These are phyloP conservation scores for Glycine tomentella DNA, from an alignment of 306 rosid genomes.

Conservation along the genomic window DNA sequence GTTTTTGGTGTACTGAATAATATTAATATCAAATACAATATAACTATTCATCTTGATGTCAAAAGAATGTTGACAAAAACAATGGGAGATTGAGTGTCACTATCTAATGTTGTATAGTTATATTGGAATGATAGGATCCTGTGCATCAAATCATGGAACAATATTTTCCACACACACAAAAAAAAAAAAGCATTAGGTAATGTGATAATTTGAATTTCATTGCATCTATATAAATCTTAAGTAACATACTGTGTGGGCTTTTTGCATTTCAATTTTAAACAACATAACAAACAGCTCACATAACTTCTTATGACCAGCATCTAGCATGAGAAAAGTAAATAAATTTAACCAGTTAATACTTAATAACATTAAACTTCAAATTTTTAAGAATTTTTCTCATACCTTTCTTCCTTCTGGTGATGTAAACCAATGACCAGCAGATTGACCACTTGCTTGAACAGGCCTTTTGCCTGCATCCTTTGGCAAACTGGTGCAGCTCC, in stretches of 20 bases:
- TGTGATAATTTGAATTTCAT: constrained; percentile 28
- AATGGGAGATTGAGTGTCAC: too few species aligned
- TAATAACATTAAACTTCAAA: constrained; percentile 12
- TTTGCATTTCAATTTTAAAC: neutral
- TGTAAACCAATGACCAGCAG: constrained; percentile 92
- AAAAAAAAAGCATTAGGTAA: neutral
- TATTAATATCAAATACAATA: too few species aligned
- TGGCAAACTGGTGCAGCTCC: constrained; percentile 56
- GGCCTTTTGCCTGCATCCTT: constrained; percentile 72
- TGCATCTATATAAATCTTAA: neutral
- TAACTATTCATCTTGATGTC: too few species aligned
- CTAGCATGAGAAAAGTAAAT: neutral
- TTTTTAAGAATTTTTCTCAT: constrained; percentile 16
- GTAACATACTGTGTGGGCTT: constrained; percentile 6
- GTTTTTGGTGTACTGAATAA: too few species aligned
- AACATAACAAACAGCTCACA: constrained; percentile 4
- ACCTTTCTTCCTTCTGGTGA: constrained; percentile 84
- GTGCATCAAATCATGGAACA: too few species aligned
- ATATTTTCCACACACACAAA: neutral
- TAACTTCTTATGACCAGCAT: constrained; percentile 6
- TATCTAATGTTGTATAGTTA: too few species aligned
- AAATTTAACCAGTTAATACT: constrained; percentile 2
- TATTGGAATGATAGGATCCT: too few species aligned
- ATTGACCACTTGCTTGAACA: constrained; percentile 68
- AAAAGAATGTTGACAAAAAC: too few species aligned